These are phyloP conservation scores for Monosporascus sp. DNA, from an alignment of 2,329 filamentous ascomycete genomes.

Conservation along the genomic window DNA sequence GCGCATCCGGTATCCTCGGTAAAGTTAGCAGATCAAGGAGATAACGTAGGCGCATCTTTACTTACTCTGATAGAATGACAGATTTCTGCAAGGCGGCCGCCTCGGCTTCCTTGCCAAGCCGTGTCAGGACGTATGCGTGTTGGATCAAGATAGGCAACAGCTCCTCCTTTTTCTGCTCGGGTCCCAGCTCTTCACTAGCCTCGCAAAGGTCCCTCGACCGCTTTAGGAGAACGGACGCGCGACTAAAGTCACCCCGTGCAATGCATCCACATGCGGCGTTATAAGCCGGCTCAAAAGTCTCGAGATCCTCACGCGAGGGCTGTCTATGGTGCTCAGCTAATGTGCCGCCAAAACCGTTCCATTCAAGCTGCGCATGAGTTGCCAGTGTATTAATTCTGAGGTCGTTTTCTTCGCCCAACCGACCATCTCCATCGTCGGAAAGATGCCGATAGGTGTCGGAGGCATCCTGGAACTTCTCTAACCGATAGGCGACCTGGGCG, in stretches of 20 bases:
- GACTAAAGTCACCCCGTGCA: conserved; percentile 60
- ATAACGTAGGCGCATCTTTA: conserved; percentile 3
- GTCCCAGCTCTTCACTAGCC: conserved; percentile 64
- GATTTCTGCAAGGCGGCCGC: conserved; percentile 57
- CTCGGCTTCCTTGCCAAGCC: conserved; percentile 60
- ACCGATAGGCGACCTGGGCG: conserved; percentile 67
- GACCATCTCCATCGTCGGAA: conserved; percentile 34
- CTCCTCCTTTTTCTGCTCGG: conserved; percentile 71
- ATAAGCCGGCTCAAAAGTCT: conserved; percentile 77
- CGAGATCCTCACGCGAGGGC: conserved; percentile 55
- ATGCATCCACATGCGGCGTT: conserved; percentile 73
- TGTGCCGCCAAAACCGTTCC: conserved; percentile 52
- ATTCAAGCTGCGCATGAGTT: conserved; percentile 66
- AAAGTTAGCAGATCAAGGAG: conserved; percentile 4
- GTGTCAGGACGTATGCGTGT: conserved; percentile 66
- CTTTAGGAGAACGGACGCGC: conserved; percentile 63
- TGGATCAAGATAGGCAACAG: conserved; percentile 71
- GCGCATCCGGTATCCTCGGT: conserved; percentile 58
- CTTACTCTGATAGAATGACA: conserved; percentile 59
- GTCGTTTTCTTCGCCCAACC: conserved; percentile 64
- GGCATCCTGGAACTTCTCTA: conserved; percentile 66
- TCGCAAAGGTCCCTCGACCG: conserved; percentile 67
- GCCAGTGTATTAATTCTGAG: conserved; percentile 72
- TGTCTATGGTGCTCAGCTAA: conserved; percentile 49
- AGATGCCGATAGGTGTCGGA: conserved; percentile 59